These are phyloP conservation scores for Aspergillus sp. DNA, from an alignment of 2,329 filamentous ascomycete genomes.

Conservation along the genomic window DNA sequence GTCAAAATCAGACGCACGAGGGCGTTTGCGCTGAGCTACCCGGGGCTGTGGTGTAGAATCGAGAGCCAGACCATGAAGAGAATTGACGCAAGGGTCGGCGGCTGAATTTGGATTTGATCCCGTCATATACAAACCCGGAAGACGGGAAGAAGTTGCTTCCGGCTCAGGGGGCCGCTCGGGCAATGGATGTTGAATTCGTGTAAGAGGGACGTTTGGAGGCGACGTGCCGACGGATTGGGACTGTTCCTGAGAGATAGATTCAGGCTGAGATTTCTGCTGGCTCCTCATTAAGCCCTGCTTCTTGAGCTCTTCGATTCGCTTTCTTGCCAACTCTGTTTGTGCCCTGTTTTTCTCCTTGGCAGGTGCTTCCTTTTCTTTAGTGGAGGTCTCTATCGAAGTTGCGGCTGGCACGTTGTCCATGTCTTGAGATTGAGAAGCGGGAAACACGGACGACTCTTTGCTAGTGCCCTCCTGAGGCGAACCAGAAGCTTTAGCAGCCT, in stretches of 20 bases:
- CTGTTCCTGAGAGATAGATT: slow-evolving; percentile 3
- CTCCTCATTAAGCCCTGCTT: slow-evolving; percentile 41
- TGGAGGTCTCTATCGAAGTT: slow-evolving; percentile 4
- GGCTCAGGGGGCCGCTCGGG: slow-evolving; percentile 30
- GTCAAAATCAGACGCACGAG: slow-evolving; percentile 63
- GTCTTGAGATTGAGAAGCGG: background rate
- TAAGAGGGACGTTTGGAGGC: slow-evolving; percentile 4
- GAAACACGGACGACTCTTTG: slow-evolving; percentile 7
- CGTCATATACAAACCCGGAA: slow-evolving; percentile 49
- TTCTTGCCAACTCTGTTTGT: slow-evolving; percentile 66
- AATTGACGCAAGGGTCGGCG: slow-evolving; percentile 3
- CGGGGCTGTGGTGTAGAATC: slow-evolving; percentile 18
- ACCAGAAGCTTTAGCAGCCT: slow-evolving; percentile 47
- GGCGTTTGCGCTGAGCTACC: slow-evolving; percentile 44
- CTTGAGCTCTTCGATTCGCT: slow-evolving; percentile 69
- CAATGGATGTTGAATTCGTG: slow-evolving; percentile 28
- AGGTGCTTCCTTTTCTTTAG: slow-evolving; percentile 18
- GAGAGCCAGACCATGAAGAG: slow-evolving; percentile 7
- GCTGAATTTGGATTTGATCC: slow-evolving; percentile 8
- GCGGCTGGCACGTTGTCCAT: slow-evolving; percentile 1
- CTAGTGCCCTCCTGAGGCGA: slow-evolving; percentile 6
- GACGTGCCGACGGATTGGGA: slow-evolving; percentile 3
- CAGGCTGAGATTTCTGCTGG: slow-evolving; percentile 21
- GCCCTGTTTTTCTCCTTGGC: slow-evolving; percentile 47
- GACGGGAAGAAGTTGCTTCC: slow-evolving; percentile 28